A percentile compares a stretch with the other conserved stretches of the same genome.
phyloP scores from a whole-genome alignment of 805 yeast species.

The Torulaspora gathmanii region DNA sequence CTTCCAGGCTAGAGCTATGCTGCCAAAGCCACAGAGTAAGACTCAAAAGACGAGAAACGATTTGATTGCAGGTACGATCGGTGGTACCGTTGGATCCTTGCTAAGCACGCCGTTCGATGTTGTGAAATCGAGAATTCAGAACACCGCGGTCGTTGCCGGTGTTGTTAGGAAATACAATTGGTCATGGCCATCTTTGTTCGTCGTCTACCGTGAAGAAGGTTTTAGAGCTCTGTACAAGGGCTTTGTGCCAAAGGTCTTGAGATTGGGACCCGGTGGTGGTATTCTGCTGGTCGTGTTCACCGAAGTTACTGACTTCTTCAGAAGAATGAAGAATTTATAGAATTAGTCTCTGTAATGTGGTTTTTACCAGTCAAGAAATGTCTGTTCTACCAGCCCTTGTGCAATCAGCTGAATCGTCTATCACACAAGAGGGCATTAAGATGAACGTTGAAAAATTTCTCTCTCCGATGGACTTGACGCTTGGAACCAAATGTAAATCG shows the following conservation, averaged over 20 bases:
- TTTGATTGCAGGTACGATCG: constrained; percentile 86
- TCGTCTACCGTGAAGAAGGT: constrained; percentile 84
- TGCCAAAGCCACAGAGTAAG: constrained; percentile 71
- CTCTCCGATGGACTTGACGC: constrained; percentile 75
- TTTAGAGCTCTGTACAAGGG: constrained; percentile 89
- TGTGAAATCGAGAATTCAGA: constrained; percentile 93
- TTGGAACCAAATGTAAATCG: constrained; percentile 40
- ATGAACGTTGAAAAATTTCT: constrained; percentile 47
- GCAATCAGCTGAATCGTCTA: constrained; percentile 16
- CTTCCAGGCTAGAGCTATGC: constrained; percentile 70
- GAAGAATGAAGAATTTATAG: constrained; percentile 36
- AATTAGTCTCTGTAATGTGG: no score
- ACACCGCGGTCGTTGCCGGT: constrained; percentile 59
- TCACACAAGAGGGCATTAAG: constrained; percentile 59
- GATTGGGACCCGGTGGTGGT: constrained; percentile 99
- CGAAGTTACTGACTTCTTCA: constrained; percentile 88
- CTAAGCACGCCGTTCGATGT: constrained; percentile 96
- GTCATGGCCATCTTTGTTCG: constrained; percentile 75
- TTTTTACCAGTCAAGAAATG: constrained; percentile 30
- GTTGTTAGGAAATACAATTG: constrained; percentile 85
- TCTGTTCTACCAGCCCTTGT: constrained; percentile 70
- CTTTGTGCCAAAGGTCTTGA: constrained; percentile 90
- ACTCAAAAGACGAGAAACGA: constrained; percentile 80
- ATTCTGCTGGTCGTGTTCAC: constrained; percentile 95
- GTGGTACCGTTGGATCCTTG: constrained; percentile 96